Conservation (phyloP, 2,329 filamentous ascomycete genomes). For the Pleoardoris graminearum region DNA sequence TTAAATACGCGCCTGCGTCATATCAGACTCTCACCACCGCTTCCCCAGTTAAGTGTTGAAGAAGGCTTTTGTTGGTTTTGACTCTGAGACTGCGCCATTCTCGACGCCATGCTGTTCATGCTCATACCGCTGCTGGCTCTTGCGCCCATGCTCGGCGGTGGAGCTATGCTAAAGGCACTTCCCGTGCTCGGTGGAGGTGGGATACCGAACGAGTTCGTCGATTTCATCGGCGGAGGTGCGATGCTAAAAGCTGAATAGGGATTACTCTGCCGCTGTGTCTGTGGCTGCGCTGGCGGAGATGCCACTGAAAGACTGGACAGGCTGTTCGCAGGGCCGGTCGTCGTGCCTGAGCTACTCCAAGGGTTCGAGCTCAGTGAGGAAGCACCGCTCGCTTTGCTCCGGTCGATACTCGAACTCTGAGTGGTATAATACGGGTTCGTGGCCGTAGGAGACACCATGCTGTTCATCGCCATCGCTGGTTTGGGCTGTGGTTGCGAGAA, state of each 20-base stretch:
- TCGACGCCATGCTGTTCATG: constrained; percentile 22
- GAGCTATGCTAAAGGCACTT: constrained; percentile 33
- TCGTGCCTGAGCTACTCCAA: constrained; percentile 28
- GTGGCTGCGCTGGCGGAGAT: constrained; percentile 40
- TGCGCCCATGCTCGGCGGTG: constrained; percentile 25
- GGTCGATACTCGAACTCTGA: constrained; percentile 32
- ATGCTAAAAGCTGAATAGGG: constrained; percentile 45
- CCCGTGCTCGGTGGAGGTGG: constrained; percentile 14
- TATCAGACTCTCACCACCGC: constrained; percentile 14
- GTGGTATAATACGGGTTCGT: constrained; percentile 30
- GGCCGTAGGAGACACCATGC: constrained; percentile 30
- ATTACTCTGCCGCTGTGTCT: constrained; percentile 25
- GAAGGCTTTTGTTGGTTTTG: constrained; percentile 8
- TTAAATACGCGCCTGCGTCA: not conserved
- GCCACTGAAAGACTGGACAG: constrained; percentile 57
- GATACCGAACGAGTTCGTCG: constrained; percentile 20
- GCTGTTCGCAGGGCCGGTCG: constrained; percentile 18
- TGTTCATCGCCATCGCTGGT: constrained; percentile 41
- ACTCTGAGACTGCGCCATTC: constrained; percentile 7
- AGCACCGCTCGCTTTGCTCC: constrained; percentile 30
- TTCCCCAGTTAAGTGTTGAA: constrained; percentile 4
- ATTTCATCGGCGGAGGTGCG: constrained; percentile 40
- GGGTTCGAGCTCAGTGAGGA: constrained; percentile 24
- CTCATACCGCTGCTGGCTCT: constrained; percentile 32
- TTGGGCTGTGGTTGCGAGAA: constrained; percentile 46